Evolutionary conservation across 306 rosid genomes (phyloP).

Genomic region (Casuarina equisetifolia): DNA sequence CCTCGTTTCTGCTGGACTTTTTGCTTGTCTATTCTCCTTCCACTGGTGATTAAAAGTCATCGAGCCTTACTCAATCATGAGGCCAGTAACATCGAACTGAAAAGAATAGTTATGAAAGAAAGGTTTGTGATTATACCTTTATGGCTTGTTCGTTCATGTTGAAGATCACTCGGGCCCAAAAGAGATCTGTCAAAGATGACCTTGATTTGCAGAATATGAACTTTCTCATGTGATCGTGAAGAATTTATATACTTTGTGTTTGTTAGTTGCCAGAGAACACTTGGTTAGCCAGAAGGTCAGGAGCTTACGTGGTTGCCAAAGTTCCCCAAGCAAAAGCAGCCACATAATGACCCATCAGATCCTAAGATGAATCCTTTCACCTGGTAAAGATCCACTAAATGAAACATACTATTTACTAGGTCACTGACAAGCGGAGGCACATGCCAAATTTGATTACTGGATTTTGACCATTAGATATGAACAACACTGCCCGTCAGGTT

Average conservation of each 20-base stretch:
- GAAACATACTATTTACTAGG: background rate
- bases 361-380: background rate
- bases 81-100: background rate
- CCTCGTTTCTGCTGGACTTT: conserved; percentile 33
- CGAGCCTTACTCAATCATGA: background rate
- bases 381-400: background rate
- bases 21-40: conserved; percentile 25
- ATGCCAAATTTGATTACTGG: no score
- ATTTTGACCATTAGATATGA: no score
- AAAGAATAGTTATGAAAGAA: background rate
- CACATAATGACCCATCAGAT: background rate
- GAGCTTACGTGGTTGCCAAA: conserved; percentile 22
- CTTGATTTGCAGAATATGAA: background rate
- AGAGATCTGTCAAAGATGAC: background rate
- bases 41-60: conserved; percentile 29
- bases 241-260: conserved; percentile 8
- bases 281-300: conserved; percentile 29
- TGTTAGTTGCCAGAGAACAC: conserved; percentile 11
- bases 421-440: no score
- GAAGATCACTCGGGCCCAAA: background rate
- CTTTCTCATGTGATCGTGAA: conserved; percentile 10
- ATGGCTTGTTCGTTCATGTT: conserved; percentile 48
- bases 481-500: no score
- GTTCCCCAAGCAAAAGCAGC: conserved; percentile 1
- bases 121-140: conserved; percentile 29